Percentiles rank a stretch among this genome's conserved stretches.
These are phyloP conservation scores for Hypholoma fasciculare DNA, from an alignment of 768 basidiomycete genomes.

Conservation along the genomic window DNA sequence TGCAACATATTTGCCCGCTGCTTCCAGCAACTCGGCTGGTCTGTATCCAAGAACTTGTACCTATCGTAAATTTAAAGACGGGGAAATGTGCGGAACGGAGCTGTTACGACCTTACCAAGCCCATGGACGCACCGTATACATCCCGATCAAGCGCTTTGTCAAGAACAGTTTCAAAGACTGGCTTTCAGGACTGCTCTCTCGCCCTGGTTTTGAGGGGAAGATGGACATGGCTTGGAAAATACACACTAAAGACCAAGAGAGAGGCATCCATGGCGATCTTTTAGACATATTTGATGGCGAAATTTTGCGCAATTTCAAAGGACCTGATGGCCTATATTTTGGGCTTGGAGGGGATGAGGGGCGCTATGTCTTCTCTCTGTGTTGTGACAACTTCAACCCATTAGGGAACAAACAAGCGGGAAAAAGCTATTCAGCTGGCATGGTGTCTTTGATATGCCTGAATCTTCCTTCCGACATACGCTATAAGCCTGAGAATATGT, in stretches of 20 bases:
- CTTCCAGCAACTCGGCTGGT: neutral
- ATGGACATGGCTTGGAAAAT: neutral
- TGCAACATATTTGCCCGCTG: constrained; percentile 1
- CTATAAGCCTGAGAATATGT: constrained; percentile 3
- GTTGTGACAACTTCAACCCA: neutral
- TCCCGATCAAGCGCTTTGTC: constrained; percentile 8
- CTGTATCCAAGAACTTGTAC: constrained; percentile 3
- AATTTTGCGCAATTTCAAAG: neutral
- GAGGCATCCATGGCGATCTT: neutral
- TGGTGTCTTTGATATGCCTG: neutral
- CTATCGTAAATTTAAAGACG: neutral
- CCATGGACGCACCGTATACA: neutral
- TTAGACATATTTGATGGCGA: neutral
- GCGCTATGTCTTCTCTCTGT: neutral
- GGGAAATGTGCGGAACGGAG: neutral
- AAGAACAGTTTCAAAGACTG: constrained; percentile 8
- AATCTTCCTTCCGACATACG: neutral
- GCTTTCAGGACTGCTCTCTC: neutral
- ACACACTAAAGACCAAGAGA: too few species aligned
- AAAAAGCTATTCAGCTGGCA: neutral
- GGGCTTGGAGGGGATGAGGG: neutral
- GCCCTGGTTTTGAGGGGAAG: neutral
- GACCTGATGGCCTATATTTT: neutral
- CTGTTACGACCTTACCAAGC: neutral
- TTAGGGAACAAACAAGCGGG: neutral